Conservation (phyloP, 2,329 filamentous ascomycete species). For the Monosporascus sp. region DNA sequence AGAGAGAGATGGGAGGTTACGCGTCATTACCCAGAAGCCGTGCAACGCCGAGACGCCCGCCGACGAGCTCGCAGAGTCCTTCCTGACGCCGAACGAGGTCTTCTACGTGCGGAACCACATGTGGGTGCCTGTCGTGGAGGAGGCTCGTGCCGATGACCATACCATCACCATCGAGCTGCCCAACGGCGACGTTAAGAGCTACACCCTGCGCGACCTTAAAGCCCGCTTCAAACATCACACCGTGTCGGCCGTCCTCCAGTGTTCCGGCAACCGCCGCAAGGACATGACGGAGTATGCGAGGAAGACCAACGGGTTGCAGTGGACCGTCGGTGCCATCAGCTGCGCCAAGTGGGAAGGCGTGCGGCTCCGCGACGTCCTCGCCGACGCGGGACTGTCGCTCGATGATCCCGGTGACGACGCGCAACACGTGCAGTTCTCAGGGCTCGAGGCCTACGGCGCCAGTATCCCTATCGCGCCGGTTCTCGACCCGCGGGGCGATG, state of each 20-base stretch:
- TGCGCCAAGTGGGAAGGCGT: conserved; percentile 43
- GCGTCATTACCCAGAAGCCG: conserved; percentile 36
- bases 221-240: conserved; percentile 36
- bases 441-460: conserved; percentile 55
- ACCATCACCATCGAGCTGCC: conserved; percentile 36
- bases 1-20: conserved; percentile 34
- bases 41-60: conserved; percentile 46
- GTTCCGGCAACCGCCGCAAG: conserved; percentile 41
- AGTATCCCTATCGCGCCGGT: conserved; percentile 57
- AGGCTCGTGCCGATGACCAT: conserved; percentile 29
- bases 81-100: conserved; percentile 37
- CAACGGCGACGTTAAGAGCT: conserved; percentile 34
- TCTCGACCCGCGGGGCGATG: conserved; percentile 56
- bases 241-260: conserved; percentile 41
- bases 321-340: conserved; percentile 42
- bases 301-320: conserved; percentile 41
- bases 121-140: conserved; percentile 37
- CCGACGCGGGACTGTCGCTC: conserved; percentile 32
- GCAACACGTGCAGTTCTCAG: conserved; percentile 40
- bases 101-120: conserved; percentile 46
- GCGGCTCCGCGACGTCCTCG: conserved; percentile 37
- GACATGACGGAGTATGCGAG: conserved; percentile 39
- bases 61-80: conserved; percentile 33
- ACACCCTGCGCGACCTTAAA: conserved; percentile 38
- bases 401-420: conserved; percentile 24